Conservation (phyloP, 495 filamentous ascomycete species). For the Penicillium salamii region DNA sequence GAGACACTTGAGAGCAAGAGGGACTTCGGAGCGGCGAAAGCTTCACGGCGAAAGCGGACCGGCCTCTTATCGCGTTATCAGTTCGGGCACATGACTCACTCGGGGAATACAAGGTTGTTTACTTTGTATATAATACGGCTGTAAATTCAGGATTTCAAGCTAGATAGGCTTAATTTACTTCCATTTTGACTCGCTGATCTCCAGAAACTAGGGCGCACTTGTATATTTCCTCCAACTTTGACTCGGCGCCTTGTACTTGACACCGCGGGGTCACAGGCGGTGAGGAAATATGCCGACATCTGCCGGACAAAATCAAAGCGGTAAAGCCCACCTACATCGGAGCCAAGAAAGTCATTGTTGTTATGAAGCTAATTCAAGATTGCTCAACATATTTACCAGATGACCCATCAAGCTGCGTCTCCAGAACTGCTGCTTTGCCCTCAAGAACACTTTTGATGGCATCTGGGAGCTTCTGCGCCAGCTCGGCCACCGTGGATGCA, state of each 20-base stretch:
- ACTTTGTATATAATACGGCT: no score
- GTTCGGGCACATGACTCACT: neutral
- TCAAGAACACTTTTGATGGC: conserved; percentile 66
- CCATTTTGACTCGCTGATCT: no score
- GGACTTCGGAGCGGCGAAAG: neutral
- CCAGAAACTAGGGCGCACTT: no score
- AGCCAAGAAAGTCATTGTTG: no score
- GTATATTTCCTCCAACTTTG: no score
- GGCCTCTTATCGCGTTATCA: neutral
- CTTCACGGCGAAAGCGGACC: neutral
- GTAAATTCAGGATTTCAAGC: no score
- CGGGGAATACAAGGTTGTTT: neutral
- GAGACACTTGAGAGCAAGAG: neutral
- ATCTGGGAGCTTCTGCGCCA: conserved; percentile 58
- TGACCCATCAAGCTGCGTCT: conserved; percentile 49
- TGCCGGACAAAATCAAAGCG: no score
- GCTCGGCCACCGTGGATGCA: conserved; percentile 59
- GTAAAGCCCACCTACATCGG: no score
- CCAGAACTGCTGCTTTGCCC: conserved; percentile 68
- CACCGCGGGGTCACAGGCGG: no score
- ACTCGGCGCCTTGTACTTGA: no score
- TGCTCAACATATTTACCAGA: conserved; percentile 39
- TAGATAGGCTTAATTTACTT: no score
- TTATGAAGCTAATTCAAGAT: neutral
- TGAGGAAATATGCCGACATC: no score